Base-by-base conservation (phyloP, 2,329 filamentous ascomycete genomes). In the Coleophoma eucalyptorum region DNA sequence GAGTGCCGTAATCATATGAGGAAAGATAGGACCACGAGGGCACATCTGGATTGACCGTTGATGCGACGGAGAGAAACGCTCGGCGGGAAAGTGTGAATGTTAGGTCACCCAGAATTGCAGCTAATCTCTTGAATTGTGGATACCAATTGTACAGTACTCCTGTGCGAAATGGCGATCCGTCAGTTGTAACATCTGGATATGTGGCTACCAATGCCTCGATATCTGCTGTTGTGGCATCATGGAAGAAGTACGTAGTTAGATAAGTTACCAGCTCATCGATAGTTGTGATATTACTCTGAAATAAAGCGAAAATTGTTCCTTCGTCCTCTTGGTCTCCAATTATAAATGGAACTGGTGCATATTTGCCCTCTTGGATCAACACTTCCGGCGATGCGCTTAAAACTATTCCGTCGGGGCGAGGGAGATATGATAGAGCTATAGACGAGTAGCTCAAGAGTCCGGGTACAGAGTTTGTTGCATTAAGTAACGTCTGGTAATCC, bases 241-340 rank as follows among this genome's bases (percentile, higher is more conserved):
- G 67, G 72, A 90, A 91, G 71, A 81, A 87, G 46, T 80, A 57
- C 1, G 68, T 63, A 2, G 69, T 61, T 19, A 94, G 68, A 61
- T 93, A 93, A 16, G 76, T 69, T 33, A 82, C 74, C 0, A 92
- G 58, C 5, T 81, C 68, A 1, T 69, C 68, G 0, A 76, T 81
- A 1, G 76, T 86, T 10, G 80, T 87, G 46, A 92, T 70, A 64
- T 91, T 89, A 32, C 68, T 63, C 56, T 89, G 86, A 65, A 86
- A 84, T 33, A 92, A 72, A 5, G 83, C 74, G 63, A 92, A 90
- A 2, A 92, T 67, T 0, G 88, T 90, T 16, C 88, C 87, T 67
- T 93, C 88, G 62, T 93, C 89, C 71, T 92, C 87, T 66, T 90
- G 86, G 62, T 90, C 79, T 40, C 89, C 87, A 37, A 87, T 78